Evolutionary conservation across 352 stramenopile species (phyloP), one percentile per base, ranked within the genome.

Genomic region (Pythium sukuiense): DNA sequence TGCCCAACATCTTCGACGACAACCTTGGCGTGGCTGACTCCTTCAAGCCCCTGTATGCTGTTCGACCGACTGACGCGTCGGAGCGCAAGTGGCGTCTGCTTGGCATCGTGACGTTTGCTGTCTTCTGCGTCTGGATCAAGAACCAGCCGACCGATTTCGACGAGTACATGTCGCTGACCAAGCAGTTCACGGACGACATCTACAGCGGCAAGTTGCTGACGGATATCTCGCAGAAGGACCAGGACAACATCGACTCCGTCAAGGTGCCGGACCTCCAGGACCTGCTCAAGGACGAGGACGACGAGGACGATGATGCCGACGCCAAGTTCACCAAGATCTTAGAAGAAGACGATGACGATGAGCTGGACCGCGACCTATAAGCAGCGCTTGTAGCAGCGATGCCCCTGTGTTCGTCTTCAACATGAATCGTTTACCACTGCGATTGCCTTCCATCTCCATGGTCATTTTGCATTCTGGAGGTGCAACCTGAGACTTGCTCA

Each of bases 61-160:
- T 96, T 49, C 76, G 71, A 16, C 70, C 79, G n/a, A 96, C 89
- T 6, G 85, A 93, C 37, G 57, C 87, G 7, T 97, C 93, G 30
- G 96, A 99, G 80, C 85, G 96, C 29, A 96, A 97, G 59, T 99
- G 99, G 75, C 93, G 97, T 55, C 69, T 98, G 27, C 82, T 92
- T 32, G 90, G 97, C 39, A 87, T 97, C 49, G 70, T 98, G 26
- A 85, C 88, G 14, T 98, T 99, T 61, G 88, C 95, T 14, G 96
- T 81, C 6, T 99, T 99, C 69, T 98, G 95, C 68, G 95, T 98
- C 16, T 99, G 97, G 97, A 96, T 98, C 49, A 97, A 98, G 63
- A 99, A 98, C 63, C 97, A 99, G 78, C 97, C 97, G 12, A 99
- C 97, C 12, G 97, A 99, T 76, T 99, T 99, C 81, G 97, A 99